These are phyloP conservation scores for Schizophyllum amplum DNA, from an alignment of 1,284 basidiomycete genomes.

Conservation along the genomic window DNA sequence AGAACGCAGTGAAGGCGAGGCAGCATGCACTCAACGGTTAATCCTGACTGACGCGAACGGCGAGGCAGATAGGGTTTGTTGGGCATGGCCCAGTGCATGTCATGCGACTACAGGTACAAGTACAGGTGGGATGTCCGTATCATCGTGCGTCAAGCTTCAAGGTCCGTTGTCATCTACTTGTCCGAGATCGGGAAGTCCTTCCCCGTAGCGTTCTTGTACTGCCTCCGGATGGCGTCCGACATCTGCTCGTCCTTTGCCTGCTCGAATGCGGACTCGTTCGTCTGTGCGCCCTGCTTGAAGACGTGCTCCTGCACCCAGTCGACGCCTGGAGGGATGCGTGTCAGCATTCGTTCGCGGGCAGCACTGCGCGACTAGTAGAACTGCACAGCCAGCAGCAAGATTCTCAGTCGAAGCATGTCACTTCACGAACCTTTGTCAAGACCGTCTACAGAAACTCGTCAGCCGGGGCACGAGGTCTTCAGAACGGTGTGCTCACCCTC, in stretches of 20 bases:
- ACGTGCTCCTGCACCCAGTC: constrained; percentile 22
- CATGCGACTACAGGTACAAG: too few relatives aligned
- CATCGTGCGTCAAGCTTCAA: too few relatives aligned
- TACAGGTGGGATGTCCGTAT: too few relatives aligned
- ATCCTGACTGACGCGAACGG: too few relatives aligned
- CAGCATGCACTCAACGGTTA: too few relatives aligned
- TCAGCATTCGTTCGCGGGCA: too few relatives aligned
- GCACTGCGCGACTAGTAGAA: too few relatives aligned
- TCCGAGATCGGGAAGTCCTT: constrained; percentile 22
- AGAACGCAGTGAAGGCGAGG: too few relatives aligned
- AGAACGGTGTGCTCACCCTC: constrained; percentile 11
- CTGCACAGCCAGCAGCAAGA: too few relatives aligned
- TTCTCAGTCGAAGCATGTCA: too few relatives aligned
- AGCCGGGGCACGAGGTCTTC: neutral
- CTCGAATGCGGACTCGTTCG: constrained; percentile 25
- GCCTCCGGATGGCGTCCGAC: constrained; percentile 21
- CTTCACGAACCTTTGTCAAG: neutral
- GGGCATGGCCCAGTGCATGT: too few relatives aligned
- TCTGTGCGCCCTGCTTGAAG: constrained; percentile 21
- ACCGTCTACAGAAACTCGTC: neutral
- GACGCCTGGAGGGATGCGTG: constrained; percentile 12
- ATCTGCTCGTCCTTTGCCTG: constrained; percentile 29
- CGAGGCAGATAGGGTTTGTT: too few relatives aligned
- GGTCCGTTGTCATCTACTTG: constrained; percentile 11
- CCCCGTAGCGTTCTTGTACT: constrained; percentile 23